Conservation (phyloP, 495 filamentous ascomycete genomes). For the Penicillium subrubescens region DNA sequence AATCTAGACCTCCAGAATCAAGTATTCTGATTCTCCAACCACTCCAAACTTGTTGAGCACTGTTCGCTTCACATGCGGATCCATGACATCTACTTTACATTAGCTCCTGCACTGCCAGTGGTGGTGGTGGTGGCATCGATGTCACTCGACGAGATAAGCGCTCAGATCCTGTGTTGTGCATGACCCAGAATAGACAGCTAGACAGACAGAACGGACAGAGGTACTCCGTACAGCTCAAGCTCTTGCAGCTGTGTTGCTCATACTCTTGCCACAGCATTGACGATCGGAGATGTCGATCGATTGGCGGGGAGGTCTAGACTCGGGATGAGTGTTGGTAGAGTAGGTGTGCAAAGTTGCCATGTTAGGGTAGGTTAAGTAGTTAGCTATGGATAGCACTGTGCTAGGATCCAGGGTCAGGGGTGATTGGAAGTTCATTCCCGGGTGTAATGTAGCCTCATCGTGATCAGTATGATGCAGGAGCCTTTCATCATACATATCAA, state of each 20-base stretch:
- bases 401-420: not conserved
- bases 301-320: constrained; percentile 10
- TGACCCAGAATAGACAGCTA: not conserved
- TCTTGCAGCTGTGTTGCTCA: not conserved
- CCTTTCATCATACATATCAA: not conserved
- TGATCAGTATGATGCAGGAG: constrained; percentile 6
- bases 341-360: no score
- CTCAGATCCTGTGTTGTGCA: constrained; percentile 20
- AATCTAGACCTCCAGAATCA: not conserved
- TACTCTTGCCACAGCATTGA: not conserved
- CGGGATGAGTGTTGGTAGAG: not conserved
- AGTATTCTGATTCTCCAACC: not conserved
- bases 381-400: not conserved
- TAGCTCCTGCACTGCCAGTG: constrained; percentile 22
- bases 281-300: constrained; percentile 3
- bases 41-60: constrained; percentile 14
- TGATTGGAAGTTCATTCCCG: not conserved
- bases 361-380: not conserved
- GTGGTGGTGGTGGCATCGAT: constrained; percentile 21
- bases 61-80: constrained; percentile 31
- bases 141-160: constrained; percentile 28
- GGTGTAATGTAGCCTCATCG: constrained; percentile 1
- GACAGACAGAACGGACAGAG: not conserved
- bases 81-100: constrained; percentile 27
- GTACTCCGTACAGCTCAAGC: not conserved